Evolutionary conservation across 2,329 filamentous ascomycete species (phyloP).

Genomic region (Geosmithia putterillii): DNA sequence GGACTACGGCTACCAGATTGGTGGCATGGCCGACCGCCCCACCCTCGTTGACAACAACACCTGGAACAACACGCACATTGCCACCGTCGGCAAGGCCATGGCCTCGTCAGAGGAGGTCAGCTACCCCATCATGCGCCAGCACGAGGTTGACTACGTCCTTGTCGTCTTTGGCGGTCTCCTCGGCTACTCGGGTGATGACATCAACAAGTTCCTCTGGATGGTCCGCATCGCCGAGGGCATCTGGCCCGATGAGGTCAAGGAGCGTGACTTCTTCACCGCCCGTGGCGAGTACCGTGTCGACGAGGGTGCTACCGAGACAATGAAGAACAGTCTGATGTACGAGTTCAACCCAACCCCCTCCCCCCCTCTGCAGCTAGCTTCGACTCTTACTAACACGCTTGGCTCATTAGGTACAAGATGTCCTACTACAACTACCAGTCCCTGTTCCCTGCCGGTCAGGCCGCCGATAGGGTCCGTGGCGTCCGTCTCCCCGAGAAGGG

Average conservation of each 20-base stretch:
- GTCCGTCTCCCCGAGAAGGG: conserved; percentile 70
- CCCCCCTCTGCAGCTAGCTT: not conserved
- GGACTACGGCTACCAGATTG: conserved; percentile 99
- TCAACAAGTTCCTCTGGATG: conserved; percentile 99
- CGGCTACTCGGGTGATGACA: conserved; percentile 95
- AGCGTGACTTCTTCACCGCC: conserved; percentile 88
- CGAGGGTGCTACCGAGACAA: conserved; percentile 82
- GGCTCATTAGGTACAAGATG: conserved; percentile 84
- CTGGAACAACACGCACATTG: conserved; percentile 99
- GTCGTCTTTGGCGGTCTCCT: conserved; percentile 92
- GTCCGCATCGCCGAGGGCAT: conserved; percentile 97
- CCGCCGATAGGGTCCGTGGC: conserved; percentile 77
- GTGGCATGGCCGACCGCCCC: conserved; percentile 95
- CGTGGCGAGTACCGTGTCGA: conserved; percentile 94
- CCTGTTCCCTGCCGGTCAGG: conserved; percentile 86
- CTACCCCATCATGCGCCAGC: conserved; percentile 96
- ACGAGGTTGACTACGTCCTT: conserved; percentile 98
- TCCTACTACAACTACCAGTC: conserved; percentile 96
- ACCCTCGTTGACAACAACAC: conserved; percentile 99
- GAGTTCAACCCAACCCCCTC: not conserved
- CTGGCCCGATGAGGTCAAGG: conserved; percentile 98
- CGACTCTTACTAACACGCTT: not conserved
- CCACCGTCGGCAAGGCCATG: conserved; percentile 98
- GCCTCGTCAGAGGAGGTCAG: conserved; percentile 94
- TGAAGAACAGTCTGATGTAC: conserved; percentile 99